Conservation (phyloP, 306 rosid genomes). For the Sophora flavescens region DNA sequence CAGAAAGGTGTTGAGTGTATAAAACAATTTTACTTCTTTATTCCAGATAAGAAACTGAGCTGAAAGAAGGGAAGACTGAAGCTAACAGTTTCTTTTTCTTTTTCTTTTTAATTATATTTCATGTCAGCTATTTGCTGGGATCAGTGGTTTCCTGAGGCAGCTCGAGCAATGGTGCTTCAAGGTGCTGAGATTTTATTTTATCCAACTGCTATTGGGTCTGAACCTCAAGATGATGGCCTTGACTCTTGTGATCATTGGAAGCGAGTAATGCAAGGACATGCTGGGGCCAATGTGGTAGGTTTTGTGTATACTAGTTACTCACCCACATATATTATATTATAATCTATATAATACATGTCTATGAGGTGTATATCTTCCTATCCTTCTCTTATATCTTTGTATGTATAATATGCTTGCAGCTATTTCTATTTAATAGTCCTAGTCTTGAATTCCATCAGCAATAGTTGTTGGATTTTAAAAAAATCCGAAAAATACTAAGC, state of each 20-base stretch:
- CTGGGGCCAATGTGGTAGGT: slow-evolving; percentile 91
- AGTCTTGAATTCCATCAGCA: slow-evolving; percentile 25
- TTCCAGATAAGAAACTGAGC: slow-evolving; percentile 12
- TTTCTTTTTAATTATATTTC: slow-evolving; percentile 30
- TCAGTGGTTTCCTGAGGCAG: slow-evolving; percentile 99
- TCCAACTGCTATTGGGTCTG: slow-evolving; percentile 98
- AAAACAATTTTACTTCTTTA: slow-evolving; percentile 17
- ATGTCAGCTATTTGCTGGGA: slow-evolving; percentile 96
- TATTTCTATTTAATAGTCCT: slow-evolving; percentile 11
- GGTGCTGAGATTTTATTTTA: slow-evolving; percentile 96
- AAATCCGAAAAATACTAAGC: not conserved
- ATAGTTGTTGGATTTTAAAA: slow-evolving; percentile 9
- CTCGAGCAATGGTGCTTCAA: slow-evolving; percentile 94
- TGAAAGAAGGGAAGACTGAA: slow-evolving; percentile 32
- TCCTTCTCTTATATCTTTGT: slow-evolving; percentile 2
- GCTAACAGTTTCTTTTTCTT: slow-evolving; percentile 21
- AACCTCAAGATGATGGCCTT: slow-evolving; percentile 85
- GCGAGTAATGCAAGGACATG: slow-evolving; percentile 98
- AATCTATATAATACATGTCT: not conserved
- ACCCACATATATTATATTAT: not conserved
- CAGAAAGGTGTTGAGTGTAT: slow-evolving; percentile 15
- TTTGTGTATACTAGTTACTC: slow-evolving; percentile 17
- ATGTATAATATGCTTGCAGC: not conserved
- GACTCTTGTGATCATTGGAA: slow-evolving; percentile 95
- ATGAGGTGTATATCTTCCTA: slow-evolving; percentile 15